Evolutionary conservation across 176 grass and related monocot genomes (phyloP).

Genomic region (Oryza australiensis): DNA sequence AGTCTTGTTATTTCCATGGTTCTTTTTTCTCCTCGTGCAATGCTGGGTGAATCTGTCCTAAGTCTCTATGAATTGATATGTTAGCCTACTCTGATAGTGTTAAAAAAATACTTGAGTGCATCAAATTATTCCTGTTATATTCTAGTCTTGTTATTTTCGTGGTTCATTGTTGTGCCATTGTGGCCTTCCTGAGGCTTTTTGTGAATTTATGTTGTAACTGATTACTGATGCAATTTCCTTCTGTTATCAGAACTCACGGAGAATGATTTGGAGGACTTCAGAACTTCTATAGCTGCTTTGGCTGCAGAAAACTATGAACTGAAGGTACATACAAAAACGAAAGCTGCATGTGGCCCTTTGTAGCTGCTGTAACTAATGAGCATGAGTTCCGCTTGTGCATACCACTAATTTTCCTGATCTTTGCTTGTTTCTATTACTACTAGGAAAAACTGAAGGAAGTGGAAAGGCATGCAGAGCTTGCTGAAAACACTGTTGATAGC

Average conservation of each 20-base stretch:
- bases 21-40: not conserved
- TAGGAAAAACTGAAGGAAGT: constrained; percentile 44
- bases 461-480: not conserved
- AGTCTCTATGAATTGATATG: not conserved
- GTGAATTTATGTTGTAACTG: not conserved
- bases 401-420: not conserved
- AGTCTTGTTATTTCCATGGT: not conserved
- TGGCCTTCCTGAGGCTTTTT: not conserved
- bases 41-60: not conserved
- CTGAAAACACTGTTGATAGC: constrained; percentile 9
- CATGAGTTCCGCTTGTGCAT: not conserved
- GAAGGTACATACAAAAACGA: constrained; percentile 33
- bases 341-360: not conserved
- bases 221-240: not conserved
- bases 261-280: constrained; percentile 41
- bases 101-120: not conserved
- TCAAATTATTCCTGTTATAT: not conserved
- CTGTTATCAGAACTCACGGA: constrained; percentile 45
- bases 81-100: too few species aligned
- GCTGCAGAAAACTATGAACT: constrained; percentile 43
- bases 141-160: not conserved
- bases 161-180: not conserved
- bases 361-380: not conserved
- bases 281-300: constrained; percentile 31
- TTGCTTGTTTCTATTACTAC: not conserved